A percentile compares a stretch with the other conserved stretches of the same genome.
Conservation (phyloP, 768 basidiomycete genomes). For the Termitomyces sp. region DNA sequence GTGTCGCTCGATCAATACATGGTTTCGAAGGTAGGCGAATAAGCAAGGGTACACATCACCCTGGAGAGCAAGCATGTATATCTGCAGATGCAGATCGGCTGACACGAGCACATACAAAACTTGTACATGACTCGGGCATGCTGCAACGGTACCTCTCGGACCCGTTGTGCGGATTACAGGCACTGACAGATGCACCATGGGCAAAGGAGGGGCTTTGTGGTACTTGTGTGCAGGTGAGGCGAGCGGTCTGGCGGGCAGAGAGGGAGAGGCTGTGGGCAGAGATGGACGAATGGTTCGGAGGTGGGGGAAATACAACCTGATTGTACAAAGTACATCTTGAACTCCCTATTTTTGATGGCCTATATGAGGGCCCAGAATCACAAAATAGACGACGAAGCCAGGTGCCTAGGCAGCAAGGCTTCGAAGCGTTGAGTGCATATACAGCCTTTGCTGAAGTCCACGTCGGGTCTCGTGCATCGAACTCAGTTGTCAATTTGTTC, state of each 20-base stretch:
- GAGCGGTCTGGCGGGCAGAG: constrained; percentile 2
- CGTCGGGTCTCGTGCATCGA: background rate
- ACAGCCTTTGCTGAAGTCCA: background rate
- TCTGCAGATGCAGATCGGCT: background rate
- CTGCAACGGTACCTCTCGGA: constrained; percentile 2
- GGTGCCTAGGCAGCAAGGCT: background rate
- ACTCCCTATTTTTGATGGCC: background rate
- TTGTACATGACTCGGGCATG: constrained; percentile 9
- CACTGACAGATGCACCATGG: constrained; percentile 9
- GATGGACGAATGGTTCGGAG: constrained; percentile 9
- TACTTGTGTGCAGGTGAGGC: constrained; percentile 5
- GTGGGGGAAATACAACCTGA: background rate
- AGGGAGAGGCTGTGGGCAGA: constrained; percentile 11
- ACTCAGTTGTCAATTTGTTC: background rate
- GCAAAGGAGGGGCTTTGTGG: constrained; percentile 6
- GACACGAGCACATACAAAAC: background rate
- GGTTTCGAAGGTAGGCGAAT: background rate
- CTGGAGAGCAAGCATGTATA: background rate
- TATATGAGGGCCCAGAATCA: background rate
- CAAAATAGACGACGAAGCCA: background rate
- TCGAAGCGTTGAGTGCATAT: background rate
- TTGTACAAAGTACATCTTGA: background rate
- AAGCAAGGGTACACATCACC: background rate
- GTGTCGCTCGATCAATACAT: background rate
- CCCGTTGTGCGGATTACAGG: constrained; percentile 9